Evolutionary conservation across 371 early-diverging fungal species (phyloP).

Genomic region (Amoeboaphelidium occidentale): DNA sequence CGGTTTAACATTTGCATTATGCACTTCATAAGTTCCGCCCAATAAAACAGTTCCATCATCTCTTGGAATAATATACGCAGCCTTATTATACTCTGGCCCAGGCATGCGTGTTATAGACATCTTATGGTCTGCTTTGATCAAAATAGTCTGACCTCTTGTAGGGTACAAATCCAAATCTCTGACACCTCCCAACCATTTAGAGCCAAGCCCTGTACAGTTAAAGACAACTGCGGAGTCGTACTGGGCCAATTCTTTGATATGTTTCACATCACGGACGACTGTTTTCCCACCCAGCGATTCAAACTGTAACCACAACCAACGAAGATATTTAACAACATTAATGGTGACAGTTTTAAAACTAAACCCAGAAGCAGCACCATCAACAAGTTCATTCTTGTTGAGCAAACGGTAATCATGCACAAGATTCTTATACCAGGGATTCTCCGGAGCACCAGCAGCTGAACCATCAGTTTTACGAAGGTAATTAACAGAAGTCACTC

Average conservation of each 20-base stretch:
- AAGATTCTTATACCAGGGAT: constrained; percentile 8
- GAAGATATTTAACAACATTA: constrained; percentile 31
- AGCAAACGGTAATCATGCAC: constrained; percentile 5
- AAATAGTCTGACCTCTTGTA: constrained; percentile 43
- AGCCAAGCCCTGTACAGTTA: constrained; percentile 46
- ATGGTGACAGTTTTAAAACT: constrained; percentile 15
- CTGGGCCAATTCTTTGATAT: constrained; percentile 19
- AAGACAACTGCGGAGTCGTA: constrained; percentile 24
- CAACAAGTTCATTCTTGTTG: constrained; percentile 3
- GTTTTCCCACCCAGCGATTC: constrained; percentile 22
- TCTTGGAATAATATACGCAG: constrained; percentile 52
- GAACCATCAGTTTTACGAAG: no score
- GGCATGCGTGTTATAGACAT: constrained; percentile 22
- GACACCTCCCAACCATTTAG: constrained; percentile 35
- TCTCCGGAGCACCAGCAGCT: neutral
- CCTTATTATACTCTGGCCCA: constrained; percentile 8
- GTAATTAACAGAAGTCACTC: neutral
- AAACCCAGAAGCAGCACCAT: constrained; percentile 6
- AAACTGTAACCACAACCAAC: constrained; percentile 29
- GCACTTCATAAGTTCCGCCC: constrained; percentile 40
- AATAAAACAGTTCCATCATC: constrained; percentile 42
- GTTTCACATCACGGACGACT: constrained; percentile 13
- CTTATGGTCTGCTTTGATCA: constrained; percentile 29
- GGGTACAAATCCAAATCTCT: constrained; percentile 32
- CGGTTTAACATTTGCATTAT: constrained; percentile 26